Evolutionary conservation across 768 basidiomycete species (phyloP).

Genomic region (Gautieria morchelliformis): DNA sequence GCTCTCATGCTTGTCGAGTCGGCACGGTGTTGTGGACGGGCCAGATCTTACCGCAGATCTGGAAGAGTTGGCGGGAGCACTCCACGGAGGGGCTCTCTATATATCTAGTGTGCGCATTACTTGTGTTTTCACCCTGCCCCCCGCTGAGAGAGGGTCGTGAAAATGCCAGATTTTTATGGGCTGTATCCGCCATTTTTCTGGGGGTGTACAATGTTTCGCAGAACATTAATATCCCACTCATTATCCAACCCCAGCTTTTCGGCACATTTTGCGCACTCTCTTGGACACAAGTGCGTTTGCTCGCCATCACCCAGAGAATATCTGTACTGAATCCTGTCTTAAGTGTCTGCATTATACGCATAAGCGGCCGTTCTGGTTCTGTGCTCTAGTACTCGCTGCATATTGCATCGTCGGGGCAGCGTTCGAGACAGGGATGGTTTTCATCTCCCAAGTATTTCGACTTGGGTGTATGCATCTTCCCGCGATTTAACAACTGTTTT

Average conservation of each 20-base stretch:
- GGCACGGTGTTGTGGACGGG: constrained; percentile 60
- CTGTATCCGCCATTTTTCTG: constrained; percentile 44
- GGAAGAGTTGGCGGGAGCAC: constrained; percentile 62
- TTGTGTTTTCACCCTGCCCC: background rate
- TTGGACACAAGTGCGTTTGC: constrained; percentile 49
- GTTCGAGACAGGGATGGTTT: constrained; percentile 51
- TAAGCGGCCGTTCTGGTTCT: constrained; percentile 24
- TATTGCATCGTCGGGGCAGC: constrained; percentile 40
- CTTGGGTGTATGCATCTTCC: background rate
- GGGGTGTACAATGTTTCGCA: constrained; percentile 63
- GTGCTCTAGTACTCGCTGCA: constrained; percentile 18
- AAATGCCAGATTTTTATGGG: constrained; percentile 49
- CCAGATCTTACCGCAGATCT: constrained; percentile 61
- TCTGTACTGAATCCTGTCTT: constrained; percentile 7
- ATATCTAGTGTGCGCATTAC: constrained; percentile 46
- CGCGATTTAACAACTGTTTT: background rate
- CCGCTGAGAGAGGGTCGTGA: background rate
- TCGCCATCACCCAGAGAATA: background rate
- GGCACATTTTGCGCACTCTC: constrained; percentile 48
- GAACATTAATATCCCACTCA: constrained; percentile 61
- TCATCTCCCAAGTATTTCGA: constrained; percentile 38
- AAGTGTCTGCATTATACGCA: constrained; percentile 68
- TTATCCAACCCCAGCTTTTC: constrained; percentile 59
- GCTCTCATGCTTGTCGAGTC: constrained; percentile 15
- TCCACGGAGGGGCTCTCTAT: constrained; percentile 61